Percentiles rank a stretch among this genome's conserved stretches.
Evolutionary conservation across 257 asterid genomes (phyloP).

Genomic region (Salvia splendens): DNA sequence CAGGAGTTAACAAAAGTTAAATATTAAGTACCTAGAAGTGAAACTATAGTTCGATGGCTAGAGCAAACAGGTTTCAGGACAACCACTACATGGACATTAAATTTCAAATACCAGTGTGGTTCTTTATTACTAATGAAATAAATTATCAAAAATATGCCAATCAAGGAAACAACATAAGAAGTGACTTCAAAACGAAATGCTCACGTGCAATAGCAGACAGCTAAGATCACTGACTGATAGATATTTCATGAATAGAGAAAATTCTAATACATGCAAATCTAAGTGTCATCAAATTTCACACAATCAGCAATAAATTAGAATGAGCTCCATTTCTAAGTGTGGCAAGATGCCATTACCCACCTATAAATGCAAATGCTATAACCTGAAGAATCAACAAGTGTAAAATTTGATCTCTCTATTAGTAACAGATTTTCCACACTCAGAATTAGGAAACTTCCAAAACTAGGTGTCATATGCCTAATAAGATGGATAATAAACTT

Average conservation of each 20-base stretch:
- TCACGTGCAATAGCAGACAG: background rate
- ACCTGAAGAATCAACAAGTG: background rate
- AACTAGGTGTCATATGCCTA: background rate
- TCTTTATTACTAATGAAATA: background rate
- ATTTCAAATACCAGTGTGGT: conserved; percentile 10
- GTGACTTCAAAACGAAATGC: background rate
- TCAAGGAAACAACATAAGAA: conserved; percentile 4
- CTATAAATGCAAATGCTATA: conserved; percentile 21
- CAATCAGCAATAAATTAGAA: conserved; percentile 11
- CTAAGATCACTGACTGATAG: background rate
- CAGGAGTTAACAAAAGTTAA: conserved; percentile 33
- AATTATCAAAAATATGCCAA: background rate
- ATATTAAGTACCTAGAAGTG: conserved; percentile 1
- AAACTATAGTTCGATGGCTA: conserved; percentile 10
- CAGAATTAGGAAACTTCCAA: background rate
- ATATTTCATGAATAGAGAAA: background rate
- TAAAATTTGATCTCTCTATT: conserved; percentile 4
- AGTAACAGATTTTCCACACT: background rate
- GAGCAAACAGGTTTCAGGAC: background rate
- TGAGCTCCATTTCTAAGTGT: background rate
- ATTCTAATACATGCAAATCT: background rate
- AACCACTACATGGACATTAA: background rate
- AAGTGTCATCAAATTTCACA: conserved; percentile 2
- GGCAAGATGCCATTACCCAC: background rate
- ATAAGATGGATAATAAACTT: conserved; percentile 9